Base-by-base conservation (phyloP, 2,329 filamentous ascomycete species). In the Cladophialophora carrionii region DNA sequence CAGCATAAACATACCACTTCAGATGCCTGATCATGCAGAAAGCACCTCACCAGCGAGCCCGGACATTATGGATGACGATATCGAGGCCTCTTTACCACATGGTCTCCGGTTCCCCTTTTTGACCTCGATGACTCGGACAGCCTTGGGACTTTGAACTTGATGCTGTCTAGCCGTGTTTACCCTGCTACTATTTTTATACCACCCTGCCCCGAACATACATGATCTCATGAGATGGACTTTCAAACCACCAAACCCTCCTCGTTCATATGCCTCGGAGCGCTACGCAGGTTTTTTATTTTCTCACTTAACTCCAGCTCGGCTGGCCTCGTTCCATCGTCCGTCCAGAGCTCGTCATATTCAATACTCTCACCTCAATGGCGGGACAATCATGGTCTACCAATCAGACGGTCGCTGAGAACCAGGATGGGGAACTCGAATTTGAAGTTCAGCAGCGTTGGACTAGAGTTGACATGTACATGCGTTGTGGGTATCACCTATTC, bases 71-170 rank as follows among this genome's bases (percentile, higher is more conserved):
- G n/a, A n/a, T n/a, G 64, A 64, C 22, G 75, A 76, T 53, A 55
- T 77, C 6, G 73, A 77, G 62, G 75, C 71, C 74, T 77, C 37
- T 76, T 78, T 48, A 72, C 73, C 3, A 76, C 73, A 1, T 76
- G 76, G 71, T 78, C 76, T 26, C 64, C 77, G 37, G 77, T 78
- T 74, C 69, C 77, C 17, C 73, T 76, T 51, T 78, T 76, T 58
- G 76, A 75, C 8, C 69, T 76, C 48, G 77, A 72, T 9, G 70
- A 65, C 46, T 57, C 63, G 20, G 37, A 53, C 10, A 57, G 54
- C 55, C 54, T 58, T 73, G 17, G 72, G 72, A 24, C 73, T 74
- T 72, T 72, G 4, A 74, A 77, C 26, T 29, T 29, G 26, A 6
- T 29, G 26, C 26, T 29, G 26, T 29, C 3, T 6, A 43, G 17